Conservation (phyloP, 148 eudicot genomes). For the Heliamphora exappendiculata region DNA sequence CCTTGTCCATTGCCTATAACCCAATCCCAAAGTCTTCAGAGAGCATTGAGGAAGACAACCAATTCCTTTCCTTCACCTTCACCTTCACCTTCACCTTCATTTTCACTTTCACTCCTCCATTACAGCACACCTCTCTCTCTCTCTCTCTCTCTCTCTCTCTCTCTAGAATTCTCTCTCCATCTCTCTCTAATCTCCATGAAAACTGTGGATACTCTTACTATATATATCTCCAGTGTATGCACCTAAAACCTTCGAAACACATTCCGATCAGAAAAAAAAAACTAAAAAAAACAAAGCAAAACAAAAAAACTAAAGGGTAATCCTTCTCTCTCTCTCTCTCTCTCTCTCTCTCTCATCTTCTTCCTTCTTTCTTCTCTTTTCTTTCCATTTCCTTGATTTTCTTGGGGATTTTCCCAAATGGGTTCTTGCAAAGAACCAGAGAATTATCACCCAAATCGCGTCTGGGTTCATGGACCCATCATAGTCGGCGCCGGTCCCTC, state of each 20-base stretch:
- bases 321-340: not conserved
- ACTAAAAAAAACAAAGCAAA: too few species aligned
- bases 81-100: not conserved
- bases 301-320: not conserved
- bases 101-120: not conserved
- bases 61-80: not conserved
- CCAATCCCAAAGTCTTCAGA: not conserved
- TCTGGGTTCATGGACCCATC: constrained; percentile 51
- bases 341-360: not conserved
- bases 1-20: not conserved
- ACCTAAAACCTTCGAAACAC: too few species aligned
- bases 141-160: not conserved
- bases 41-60: not conserved
- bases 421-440: constrained; percentile 29
- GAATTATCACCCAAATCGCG: constrained; percentile 14
- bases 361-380: not conserved
- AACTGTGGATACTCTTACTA: not conserved
- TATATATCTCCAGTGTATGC: not conserved
- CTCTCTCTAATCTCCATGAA: not conserved
- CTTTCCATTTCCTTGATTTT: not conserved
- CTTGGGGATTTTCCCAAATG: constrained; percentile 26
- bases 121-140: not conserved
- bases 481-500: constrained; percentile 96
- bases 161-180: not conserved
- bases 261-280: not conserved